These are phyloP conservation scores for Scolecobasidium constrictum DNA, from an alignment of 2,329 filamentous ascomycete genomes.

Conservation along the genomic window DNA sequence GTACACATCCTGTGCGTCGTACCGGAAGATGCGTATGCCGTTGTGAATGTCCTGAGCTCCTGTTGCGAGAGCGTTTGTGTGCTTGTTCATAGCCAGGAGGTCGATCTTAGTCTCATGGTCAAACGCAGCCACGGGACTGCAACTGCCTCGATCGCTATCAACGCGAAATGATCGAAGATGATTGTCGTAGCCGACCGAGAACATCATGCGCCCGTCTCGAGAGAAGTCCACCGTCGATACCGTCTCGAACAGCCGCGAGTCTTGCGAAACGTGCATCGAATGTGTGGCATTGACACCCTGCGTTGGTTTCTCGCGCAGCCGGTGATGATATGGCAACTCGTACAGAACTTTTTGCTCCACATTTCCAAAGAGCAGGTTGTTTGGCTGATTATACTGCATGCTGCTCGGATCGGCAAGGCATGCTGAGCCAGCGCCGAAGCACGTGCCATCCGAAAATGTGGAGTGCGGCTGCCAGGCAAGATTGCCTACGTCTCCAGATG, in stretches of 20 bases:
- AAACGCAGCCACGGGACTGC: slow-evolving; percentile 14
- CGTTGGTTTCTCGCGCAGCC: slow-evolving; percentile 28
- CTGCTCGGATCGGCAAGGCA: slow-evolving; percentile 43
- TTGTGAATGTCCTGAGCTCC: slow-evolving; percentile 26
- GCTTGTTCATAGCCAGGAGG: slow-evolving; percentile 35
- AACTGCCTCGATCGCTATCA: slow-evolving; percentile 12
- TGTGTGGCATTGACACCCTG: slow-evolving; percentile 30
- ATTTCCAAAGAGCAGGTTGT: slow-evolving; percentile 46
- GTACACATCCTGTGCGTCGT: not conserved
- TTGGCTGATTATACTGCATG: slow-evolving; percentile 49
- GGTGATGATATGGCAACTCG: slow-evolving; percentile 44
- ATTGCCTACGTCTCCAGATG: slow-evolving; percentile 46
- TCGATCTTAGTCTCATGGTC: slow-evolving; percentile 26
- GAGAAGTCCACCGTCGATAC: slow-evolving; percentile 45
- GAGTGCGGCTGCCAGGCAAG: slow-evolving; percentile 47
- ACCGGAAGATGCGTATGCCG: slow-evolving; percentile 14
- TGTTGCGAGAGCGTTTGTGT: slow-evolving; percentile 34
- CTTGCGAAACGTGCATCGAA: slow-evolving; percentile 37
- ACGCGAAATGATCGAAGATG: slow-evolving; percentile 34
- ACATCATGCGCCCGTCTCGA: slow-evolving; percentile 32
- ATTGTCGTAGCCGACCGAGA: slow-evolving; percentile 45
- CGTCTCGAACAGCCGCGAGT: slow-evolving; percentile 44
- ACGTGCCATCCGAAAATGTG: slow-evolving; percentile 40
- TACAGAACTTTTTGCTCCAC: slow-evolving; percentile 28
- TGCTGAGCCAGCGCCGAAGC: slow-evolving; percentile 47